These are phyloP conservation scores for Xylariaceae sp. DNA, from an alignment of 2,329 filamentous ascomycete species.

Conservation along the genomic window DNA sequence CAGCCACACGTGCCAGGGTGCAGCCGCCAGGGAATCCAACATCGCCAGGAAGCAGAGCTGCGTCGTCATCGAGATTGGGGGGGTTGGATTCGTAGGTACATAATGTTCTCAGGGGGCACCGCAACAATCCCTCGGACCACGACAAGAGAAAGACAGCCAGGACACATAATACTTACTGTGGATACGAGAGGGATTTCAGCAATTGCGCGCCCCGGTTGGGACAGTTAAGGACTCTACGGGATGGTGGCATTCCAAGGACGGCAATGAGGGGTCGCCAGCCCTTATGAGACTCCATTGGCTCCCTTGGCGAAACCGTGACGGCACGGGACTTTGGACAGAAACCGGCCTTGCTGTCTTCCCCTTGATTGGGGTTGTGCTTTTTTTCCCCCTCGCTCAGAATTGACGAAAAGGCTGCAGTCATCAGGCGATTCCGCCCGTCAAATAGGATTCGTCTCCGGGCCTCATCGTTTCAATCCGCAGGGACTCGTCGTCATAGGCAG, in stretches of 20 bases:
- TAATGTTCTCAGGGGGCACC: neutral
- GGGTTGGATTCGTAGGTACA: neutral
- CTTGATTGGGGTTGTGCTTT: neutral
- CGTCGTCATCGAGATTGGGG: constrained; percentile 28
- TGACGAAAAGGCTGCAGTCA: constrained; percentile 5
- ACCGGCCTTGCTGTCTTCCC: constrained; percentile 1
- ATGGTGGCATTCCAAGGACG: constrained; percentile 3
- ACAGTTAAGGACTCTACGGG: neutral
- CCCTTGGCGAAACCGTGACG: constrained; percentile 7
- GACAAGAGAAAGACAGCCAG: no score
- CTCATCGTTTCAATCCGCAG: neutral
- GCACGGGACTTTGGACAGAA: constrained; percentile 3
- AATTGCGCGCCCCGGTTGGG: no score
- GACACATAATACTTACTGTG: no score
- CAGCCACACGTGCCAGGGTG: constrained; percentile 15
- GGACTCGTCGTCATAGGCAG: neutral
- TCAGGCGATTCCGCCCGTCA: constrained; percentile 10
- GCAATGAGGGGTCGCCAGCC: constrained; percentile 1
- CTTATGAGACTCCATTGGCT: constrained; percentile 2
- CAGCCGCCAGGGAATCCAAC: constrained; percentile 23
- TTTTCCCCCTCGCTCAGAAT: neutral
- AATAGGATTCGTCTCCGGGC: constrained; percentile 17
- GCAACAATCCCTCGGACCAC: no score
- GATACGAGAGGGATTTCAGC: no score
- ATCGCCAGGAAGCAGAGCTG: constrained; percentile 25